phyloP scores from a whole-genome alignment of 2,329 filamentous ascomycete genomes.

The Fusarium brevicatenulatum region DNA sequence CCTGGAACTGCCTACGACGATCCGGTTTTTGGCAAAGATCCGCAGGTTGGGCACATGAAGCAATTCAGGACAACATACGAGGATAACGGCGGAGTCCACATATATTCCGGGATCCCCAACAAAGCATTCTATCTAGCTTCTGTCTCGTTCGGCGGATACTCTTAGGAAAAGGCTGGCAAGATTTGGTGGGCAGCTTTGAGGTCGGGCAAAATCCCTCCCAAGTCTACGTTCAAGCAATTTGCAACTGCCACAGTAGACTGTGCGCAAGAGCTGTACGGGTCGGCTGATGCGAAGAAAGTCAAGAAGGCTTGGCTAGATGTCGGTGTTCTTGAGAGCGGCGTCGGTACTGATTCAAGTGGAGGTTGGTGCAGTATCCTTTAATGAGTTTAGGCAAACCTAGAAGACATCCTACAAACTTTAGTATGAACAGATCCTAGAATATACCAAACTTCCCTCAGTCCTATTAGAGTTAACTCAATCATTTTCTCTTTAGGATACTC shows the following conservation, averaged over 20 bases:
- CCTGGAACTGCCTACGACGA: slow-evolving; percentile 65
- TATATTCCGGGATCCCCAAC: slow-evolving; percentile 68
- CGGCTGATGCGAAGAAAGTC: slow-evolving; percentile 55
- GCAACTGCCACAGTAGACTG: slow-evolving; percentile 59
- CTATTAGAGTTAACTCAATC: not conserved
- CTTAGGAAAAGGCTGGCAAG: slow-evolving; percentile 64
- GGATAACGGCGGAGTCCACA: slow-evolving; percentile 65
- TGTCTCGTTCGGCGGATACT: slow-evolving; percentile 60
- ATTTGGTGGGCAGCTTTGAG: slow-evolving; percentile 64
- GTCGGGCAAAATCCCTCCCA: slow-evolving; percentile 53
- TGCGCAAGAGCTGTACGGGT: slow-evolving; percentile 56
- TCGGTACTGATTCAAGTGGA: slow-evolving; percentile 24
- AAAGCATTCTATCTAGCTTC: slow-evolving; percentile 64
- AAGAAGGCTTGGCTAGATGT: slow-evolving; percentile 60
- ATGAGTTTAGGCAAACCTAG: not conserved
- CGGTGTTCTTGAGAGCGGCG: slow-evolving; percentile 50
- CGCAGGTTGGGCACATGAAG: slow-evolving; percentile 60
- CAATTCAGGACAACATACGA: slow-evolving; percentile 53
- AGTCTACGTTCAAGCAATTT: slow-evolving; percentile 60
- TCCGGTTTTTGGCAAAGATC: slow-evolving; percentile 63
- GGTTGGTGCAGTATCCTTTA: slow-evolving; percentile 31
- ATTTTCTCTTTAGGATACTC: not conserved
- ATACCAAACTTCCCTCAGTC: not conserved
- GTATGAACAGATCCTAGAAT: not conserved
- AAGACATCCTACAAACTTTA: not conserved